Evolutionary conservation across 352 stramenopile species (phyloP).

Genomic region (Phytopythium mirpurense): DNA sequence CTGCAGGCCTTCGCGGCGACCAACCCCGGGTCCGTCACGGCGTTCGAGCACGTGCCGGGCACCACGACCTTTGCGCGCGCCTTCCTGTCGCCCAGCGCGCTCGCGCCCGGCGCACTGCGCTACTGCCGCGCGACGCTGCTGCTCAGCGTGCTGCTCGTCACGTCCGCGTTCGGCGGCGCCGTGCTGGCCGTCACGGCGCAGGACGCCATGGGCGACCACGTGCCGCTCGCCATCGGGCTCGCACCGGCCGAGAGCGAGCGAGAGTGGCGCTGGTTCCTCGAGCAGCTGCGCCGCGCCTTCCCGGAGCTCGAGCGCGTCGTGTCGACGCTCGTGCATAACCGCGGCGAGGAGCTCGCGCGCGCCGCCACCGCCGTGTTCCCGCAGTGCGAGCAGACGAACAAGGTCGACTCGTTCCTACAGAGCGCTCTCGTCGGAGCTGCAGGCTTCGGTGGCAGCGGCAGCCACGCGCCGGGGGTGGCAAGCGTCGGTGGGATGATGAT

Average conservation of each 20-base stretch:
- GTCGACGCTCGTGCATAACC: conserved; percentile 63
- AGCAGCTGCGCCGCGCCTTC: conserved; percentile 48
- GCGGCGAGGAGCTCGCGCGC: conserved; percentile 42
- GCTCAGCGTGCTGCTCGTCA: conserved; percentile 66
- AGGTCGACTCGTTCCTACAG: conserved; percentile 52
- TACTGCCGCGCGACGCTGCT: conserved; percentile 61
- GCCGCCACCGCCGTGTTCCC: conserved; percentile 41
- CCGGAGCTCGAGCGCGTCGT: conserved; percentile 44
- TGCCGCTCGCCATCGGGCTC: conserved; percentile 59
- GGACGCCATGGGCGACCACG: conserved; percentile 72
- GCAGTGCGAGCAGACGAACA: conserved; percentile 46
- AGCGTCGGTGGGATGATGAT: background rate
- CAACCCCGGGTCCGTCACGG: conserved; percentile 51
- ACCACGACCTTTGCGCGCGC: conserved; percentile 38
- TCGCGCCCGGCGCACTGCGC: conserved; percentile 37
- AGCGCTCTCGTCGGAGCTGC: conserved; percentile 7
- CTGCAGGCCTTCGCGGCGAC: conserved; percentile 49
- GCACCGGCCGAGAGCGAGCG: conserved; percentile 43
- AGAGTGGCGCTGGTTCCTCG: conserved; percentile 66
- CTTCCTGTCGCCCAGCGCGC: conserved; percentile 62
- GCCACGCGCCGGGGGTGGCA: background rate
- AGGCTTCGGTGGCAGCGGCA: conserved; percentile 7
- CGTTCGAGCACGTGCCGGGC: conserved; percentile 53
- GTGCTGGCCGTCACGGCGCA: conserved; percentile 68
- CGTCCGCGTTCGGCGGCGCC: conserved; percentile 56